phyloP scores from a whole-genome alignment of 306 rosid species.

The Trifolium subterraneum region DNA sequence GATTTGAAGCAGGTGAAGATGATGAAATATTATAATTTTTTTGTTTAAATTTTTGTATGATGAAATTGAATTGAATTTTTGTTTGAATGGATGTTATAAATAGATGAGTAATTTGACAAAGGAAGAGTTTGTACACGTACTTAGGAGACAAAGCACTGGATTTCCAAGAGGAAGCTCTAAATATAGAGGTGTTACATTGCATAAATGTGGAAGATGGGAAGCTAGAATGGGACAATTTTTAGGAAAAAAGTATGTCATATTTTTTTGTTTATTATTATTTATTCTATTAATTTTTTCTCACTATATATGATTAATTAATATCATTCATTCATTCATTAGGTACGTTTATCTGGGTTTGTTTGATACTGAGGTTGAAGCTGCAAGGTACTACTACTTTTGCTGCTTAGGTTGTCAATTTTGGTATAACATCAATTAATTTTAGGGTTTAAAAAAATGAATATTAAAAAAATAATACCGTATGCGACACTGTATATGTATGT shows the following conservation, averaged over 20 bases:
- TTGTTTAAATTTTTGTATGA: neutral
- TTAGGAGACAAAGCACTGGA: conserved; percentile 99
- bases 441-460: too few relatives aligned
- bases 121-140: conserved; percentile 99
- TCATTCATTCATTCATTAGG: conserved; percentile 49
- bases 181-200: conserved; percentile 98
- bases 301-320: neutral
- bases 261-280: neutral
- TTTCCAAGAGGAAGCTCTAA: conserved; percentile 99
- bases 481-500: too few relatives aligned
- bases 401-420: neutral
- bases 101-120: conserved; percentile 96
- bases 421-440: too few relatives aligned
- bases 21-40: conserved; percentile 25
- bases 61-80: neutral
- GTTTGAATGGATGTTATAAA: conserved; percentile 33
- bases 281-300: neutral
- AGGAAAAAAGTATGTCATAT: conserved; percentile 78
- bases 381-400: conserved; percentile 61
- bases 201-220: conserved; percentile 99
- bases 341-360: conserved; percentile 95
- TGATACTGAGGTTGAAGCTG: conserved; percentile 95
- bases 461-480: too few relatives aligned
- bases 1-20: conserved; percentile 86
- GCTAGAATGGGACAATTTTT: conserved; percentile 98